Conservation (phyloP, 805 yeast genomes). For the Yarrowia porcina region DNA sequence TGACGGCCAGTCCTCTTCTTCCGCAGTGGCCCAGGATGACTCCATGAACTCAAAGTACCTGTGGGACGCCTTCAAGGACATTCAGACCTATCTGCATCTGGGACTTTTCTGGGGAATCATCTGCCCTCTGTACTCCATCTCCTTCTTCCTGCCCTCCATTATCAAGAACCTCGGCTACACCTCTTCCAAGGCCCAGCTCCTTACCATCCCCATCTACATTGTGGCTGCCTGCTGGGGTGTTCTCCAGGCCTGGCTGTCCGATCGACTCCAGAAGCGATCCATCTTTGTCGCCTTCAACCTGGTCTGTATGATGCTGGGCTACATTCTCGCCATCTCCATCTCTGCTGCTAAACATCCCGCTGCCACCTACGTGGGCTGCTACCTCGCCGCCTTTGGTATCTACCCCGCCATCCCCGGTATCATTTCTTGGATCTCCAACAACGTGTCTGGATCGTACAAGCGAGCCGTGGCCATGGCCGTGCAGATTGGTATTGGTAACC, state of each 20-base stretch:
- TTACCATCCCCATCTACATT: conserved; percentile 46
- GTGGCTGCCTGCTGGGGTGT: conserved; percentile 38
- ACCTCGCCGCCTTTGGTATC: conserved; percentile 51
- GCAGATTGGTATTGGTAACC: conserved; percentile 62
- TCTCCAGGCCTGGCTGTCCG: conserved; percentile 31
- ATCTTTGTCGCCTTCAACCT: conserved; percentile 34
- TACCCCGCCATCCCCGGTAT: conserved; percentile 58
- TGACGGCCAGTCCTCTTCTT: conserved; percentile 50
- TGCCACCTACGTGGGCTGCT: conserved; percentile 52
- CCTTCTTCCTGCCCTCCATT: conserved; percentile 57
- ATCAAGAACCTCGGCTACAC: conserved; percentile 55
- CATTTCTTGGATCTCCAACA: conserved; percentile 58
- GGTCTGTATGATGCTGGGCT: conserved; percentile 39
- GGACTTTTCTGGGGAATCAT: conserved; percentile 52
- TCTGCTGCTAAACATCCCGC: conserved; percentile 36
- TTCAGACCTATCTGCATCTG: conserved; percentile 49
- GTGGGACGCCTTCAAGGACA: conserved; percentile 48
- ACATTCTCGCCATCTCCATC: conserved; percentile 46
- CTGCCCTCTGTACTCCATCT: conserved; percentile 58
- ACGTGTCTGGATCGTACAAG: conserved; percentile 55
- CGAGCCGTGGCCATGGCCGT: conserved; percentile 53
- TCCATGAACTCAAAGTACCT: conserved; percentile 43
- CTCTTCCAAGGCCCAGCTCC: conserved; percentile 52
- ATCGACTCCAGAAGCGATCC: conserved; percentile 39
- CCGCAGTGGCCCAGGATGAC: conserved; percentile 44